phyloP scores from a whole-genome alignment of 306 rosid genomes.

The Trichosanthes truncata region DNA sequence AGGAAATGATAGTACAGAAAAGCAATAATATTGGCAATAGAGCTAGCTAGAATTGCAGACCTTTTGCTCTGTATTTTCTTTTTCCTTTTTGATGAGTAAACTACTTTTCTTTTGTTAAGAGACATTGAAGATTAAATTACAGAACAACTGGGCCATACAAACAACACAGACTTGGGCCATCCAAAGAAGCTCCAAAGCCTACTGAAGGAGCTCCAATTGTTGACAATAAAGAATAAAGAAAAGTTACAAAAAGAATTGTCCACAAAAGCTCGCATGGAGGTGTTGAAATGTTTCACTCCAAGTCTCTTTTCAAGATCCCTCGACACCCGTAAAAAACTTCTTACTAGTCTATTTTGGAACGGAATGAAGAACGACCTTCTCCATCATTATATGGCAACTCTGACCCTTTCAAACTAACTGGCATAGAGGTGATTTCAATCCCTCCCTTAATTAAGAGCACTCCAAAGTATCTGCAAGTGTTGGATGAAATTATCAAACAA shows the following conservation, averaged over 20 bases:
- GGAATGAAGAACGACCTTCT: not conserved
- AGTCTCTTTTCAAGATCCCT: not conserved
- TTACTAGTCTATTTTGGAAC: not conserved
- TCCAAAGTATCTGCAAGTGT: not conserved
- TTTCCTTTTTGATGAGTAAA: not conserved
- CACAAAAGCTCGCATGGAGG: not conserved
- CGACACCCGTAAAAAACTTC: not conserved
- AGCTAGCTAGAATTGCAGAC: not conserved
- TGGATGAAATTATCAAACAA: not conserved
- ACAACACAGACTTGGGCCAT: not conserved
- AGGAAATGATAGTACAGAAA: slow-evolving; percentile 3
- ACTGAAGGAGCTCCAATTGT: not conserved
- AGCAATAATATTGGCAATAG: not conserved
- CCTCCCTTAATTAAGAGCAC: not conserved
- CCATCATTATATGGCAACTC: not conserved
- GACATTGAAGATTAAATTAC: not conserved
- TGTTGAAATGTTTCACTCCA: not conserved
- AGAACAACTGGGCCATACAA: not conserved
- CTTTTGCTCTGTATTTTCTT: not conserved
- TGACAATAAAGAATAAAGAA: not conserved
- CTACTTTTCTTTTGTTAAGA: not conserved
- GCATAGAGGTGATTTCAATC: not conserved
- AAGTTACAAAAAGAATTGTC: not conserved
- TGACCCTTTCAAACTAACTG: not conserved
- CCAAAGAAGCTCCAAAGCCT: not conserved